These are phyloP conservation scores for Sporothrix mexicana DNA, from an alignment of 2,329 filamentous ascomycete species.

Conservation along the genomic window DNA sequence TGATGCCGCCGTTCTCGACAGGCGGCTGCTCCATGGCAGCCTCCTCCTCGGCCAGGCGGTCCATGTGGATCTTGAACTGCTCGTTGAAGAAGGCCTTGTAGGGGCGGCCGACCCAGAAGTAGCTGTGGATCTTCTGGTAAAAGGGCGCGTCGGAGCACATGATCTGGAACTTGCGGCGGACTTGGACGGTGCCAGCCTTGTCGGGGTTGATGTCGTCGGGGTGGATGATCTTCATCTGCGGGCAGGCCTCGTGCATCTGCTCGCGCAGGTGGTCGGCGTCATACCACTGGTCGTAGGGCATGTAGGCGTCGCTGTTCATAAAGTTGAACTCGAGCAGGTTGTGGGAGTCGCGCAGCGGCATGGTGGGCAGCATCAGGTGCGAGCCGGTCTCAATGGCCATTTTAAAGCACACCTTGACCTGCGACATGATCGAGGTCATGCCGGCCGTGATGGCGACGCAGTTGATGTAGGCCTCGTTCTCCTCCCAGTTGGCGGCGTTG, in stretches of 20 bases:
- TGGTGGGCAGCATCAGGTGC: conserved; percentile 43
- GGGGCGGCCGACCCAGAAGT: conserved; percentile 45
- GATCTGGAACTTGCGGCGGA: conserved; percentile 41
- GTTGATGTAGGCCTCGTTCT: conserved; percentile 43
- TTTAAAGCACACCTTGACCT: conserved; percentile 47
- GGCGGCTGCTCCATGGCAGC: conserved; percentile 16
- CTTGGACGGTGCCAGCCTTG: conserved; percentile 32
- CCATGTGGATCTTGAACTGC: conserved; percentile 31
- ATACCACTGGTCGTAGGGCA: conserved; percentile 46
- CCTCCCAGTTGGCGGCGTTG: conserved; percentile 40
- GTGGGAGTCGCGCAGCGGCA: conserved; percentile 44
- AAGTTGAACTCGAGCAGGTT: conserved; percentile 45
- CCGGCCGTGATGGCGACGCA: conserved; percentile 45
- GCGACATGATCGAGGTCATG: conserved; percentile 45
- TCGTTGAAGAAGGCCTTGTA: conserved; percentile 41
- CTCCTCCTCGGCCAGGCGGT: conserved; percentile 27
- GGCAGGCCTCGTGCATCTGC: conserved; percentile 41
- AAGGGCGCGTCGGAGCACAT: conserved; percentile 39
- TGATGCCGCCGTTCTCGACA: conserved; percentile 40
- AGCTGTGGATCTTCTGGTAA: conserved; percentile 41
- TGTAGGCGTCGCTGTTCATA: conserved; percentile 43
- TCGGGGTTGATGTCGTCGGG: conserved; percentile 37
- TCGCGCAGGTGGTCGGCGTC: conserved; percentile 43
- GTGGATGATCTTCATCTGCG: conserved; percentile 45
- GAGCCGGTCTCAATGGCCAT: conserved; percentile 46